A percentile compares a stretch with the other conserved stretches of the same genome.
phyloP scores from a whole-genome alignment of 495 filamentous ascomycete genomes.

The Hypomontagnella submonticulosa region DNA sequence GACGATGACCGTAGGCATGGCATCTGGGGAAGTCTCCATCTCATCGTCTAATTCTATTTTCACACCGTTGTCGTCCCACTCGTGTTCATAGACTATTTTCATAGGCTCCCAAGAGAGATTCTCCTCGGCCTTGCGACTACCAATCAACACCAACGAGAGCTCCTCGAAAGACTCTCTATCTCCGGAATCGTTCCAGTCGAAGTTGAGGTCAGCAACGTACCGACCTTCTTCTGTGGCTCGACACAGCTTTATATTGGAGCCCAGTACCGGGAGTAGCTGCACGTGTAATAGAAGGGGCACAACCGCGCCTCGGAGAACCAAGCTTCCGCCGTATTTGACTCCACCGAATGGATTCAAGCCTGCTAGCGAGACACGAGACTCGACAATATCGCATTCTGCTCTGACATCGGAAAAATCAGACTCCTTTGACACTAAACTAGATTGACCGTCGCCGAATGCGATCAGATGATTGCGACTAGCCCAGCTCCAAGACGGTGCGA shows the following conservation, averaged over 20 bases:
- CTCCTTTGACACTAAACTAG: not conserved
- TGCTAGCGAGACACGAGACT: not conserved
- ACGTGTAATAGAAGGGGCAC: not conserved
- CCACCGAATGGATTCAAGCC: slow-evolving; percentile 2
- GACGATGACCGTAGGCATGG: not conserved
- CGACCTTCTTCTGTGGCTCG: not conserved
- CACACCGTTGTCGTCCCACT: not conserved
- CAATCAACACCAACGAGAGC: slow-evolving; percentile 11
- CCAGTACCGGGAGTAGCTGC: not conserved
- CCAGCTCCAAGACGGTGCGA: slow-evolving; percentile 24
- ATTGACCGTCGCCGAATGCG: slow-evolving; percentile 6
- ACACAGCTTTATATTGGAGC: not conserved
- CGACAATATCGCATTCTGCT: not conserved
- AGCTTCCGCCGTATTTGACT: not conserved
- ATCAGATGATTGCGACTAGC: slow-evolving; percentile 6
- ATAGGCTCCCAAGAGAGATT: not conserved
- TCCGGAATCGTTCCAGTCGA: slow-evolving; percentile 15
- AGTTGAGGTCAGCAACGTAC: slow-evolving; percentile 4
- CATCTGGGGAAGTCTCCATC: not conserved
- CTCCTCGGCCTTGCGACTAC: slow-evolving; percentile 3
- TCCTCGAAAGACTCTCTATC: not conserved
- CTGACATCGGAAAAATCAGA: not conserved
- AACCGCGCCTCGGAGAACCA: not conserved
- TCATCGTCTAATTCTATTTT: not conserved
- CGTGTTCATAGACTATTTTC: not conserved